Conservation (phyloP, 805 yeast species). For the Diddensiella transvaalensis region DNA sequence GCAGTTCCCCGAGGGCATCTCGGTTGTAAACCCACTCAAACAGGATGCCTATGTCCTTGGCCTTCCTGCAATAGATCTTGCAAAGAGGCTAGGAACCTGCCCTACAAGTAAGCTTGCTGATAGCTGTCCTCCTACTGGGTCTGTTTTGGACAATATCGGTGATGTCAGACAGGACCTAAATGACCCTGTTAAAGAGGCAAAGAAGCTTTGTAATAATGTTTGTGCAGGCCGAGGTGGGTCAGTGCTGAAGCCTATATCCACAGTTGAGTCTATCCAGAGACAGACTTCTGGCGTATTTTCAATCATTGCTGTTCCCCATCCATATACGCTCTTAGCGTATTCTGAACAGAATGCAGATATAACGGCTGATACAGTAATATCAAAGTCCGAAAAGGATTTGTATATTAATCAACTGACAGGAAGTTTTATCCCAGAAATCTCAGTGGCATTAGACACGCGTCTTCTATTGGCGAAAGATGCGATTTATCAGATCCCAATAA, state of each 20-base stretch:
- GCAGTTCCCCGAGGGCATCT: slow-evolving; percentile 19
- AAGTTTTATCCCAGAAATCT: slow-evolving; percentile 13
- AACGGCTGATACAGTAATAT: slow-evolving; percentile 10
- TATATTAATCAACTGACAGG: slow-evolving; percentile 16
- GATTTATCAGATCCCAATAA: slow-evolving; percentile 7
- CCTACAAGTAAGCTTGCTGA: slow-evolving; percentile 17
- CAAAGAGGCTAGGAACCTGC: slow-evolving; percentile 23
- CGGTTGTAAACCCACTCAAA: slow-evolving; percentile 24
- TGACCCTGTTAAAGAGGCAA: background rate
- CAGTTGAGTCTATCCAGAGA: slow-evolving; percentile 5
- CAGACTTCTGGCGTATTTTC: slow-evolving; percentile 13
- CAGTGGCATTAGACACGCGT: slow-evolving; percentile 13
- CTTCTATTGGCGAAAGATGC: slow-evolving; percentile 22
- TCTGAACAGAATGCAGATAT: slow-evolving; percentile 11
- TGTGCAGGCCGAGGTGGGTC: slow-evolving; percentile 11
- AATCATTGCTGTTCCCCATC: slow-evolving; percentile 21
- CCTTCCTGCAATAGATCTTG: slow-evolving; percentile 21
- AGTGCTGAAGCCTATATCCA: background rate
- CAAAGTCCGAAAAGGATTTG: slow-evolving; percentile 7
- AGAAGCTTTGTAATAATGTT: slow-evolving; percentile 17
- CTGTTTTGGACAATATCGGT: background rate
- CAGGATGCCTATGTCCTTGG: slow-evolving; percentile 14
- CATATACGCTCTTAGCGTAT: slow-evolving; percentile 16
- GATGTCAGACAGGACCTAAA: background rate
- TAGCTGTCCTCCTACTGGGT: slow-evolving; percentile 27